Percentiles rank a stretch among this genome's conserved stretches.
Conservation (phyloP, 2,329 filamentous ascomycete species). For the Botrytis tulipae region DNA sequence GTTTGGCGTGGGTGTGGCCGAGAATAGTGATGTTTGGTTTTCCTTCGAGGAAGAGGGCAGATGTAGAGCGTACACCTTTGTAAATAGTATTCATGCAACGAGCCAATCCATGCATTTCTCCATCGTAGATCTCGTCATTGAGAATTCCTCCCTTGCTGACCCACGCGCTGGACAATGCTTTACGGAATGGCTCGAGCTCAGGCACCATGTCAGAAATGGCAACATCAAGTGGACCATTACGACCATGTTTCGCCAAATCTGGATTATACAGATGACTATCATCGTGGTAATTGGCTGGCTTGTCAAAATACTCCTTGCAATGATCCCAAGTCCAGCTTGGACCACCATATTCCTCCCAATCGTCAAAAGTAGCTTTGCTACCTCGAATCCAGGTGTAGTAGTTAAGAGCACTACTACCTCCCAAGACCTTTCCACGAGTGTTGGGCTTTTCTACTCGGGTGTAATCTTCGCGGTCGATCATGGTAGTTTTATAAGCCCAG, state of each 20-base stretch:
- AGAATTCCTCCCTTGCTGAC: slow-evolving; percentile 43
- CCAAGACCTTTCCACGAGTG: too few relatives aligned
- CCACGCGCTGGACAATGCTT: slow-evolving; percentile 52
- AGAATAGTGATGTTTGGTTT: slow-evolving; percentile 57
- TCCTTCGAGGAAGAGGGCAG: slow-evolving; percentile 50
- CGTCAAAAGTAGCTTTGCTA: too few relatives aligned
- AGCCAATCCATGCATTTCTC: slow-evolving; percentile 52
- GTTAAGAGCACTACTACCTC: too few relatives aligned
- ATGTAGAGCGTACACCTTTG: slow-evolving; percentile 53
- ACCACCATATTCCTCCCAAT: too few relatives aligned
- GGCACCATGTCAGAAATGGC: too few relatives aligned
- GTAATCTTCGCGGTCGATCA: slow-evolving; percentile 59
- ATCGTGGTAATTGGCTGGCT: too few relatives aligned
- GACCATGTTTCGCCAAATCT: too few relatives aligned
- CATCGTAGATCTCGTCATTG: slow-evolving; percentile 55
- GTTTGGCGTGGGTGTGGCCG: slow-evolving; percentile 49
- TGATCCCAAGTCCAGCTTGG: too few relatives aligned
- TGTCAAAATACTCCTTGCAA: too few relatives aligned
- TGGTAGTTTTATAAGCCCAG: slow-evolving; percentile 61
- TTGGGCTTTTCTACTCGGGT: slow-evolving; percentile 62
- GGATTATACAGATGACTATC: too few relatives aligned
- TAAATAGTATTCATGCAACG: slow-evolving; percentile 57
- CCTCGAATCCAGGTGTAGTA: too few relatives aligned
- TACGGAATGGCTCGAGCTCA: slow-evolving; percentile 52
- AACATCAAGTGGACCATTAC: too few relatives aligned